Conservation (phyloP, 306 rosid genomes). For the Sechiopsis laciniata region DNA sequence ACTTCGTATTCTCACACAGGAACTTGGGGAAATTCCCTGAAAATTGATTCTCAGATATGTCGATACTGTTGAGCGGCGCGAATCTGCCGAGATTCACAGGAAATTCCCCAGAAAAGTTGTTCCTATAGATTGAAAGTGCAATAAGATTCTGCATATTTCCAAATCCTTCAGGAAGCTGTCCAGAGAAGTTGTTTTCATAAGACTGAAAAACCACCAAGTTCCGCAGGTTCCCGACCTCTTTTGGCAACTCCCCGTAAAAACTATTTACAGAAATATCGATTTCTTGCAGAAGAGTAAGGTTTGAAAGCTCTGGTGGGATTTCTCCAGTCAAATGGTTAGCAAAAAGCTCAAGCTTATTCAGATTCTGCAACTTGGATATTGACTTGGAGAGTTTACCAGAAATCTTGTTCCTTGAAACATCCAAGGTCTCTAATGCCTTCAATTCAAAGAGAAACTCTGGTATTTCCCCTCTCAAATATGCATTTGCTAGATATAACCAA, state of each 20-base stretch:
- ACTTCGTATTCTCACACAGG: constrained; percentile 59
- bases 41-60: constrained; percentile 88
- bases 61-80: constrained; percentile 64
- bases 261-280: constrained; percentile 66
- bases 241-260: constrained; percentile 58
- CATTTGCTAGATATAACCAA: constrained; percentile 60
- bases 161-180: constrained; percentile 74
- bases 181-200: constrained; percentile 63
- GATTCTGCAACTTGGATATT: constrained; percentile 52
- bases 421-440: constrained; percentile 58
- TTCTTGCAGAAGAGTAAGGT: constrained; percentile 62
- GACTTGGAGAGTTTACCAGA: constrained; percentile 67
- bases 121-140: constrained; percentile 63
- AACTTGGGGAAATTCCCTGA: constrained; percentile 76
- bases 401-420: constrained; percentile 65
- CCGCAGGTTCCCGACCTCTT: constrained; percentile 51
- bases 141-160: constrained; percentile 67
- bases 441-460: constrained; percentile 66
- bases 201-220: constrained; percentile 72
- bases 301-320: constrained; percentile 61
- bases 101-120: constrained; percentile 60
- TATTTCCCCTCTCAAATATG: constrained; percentile 68
- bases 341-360: constrained; percentile 67
- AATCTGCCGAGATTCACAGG: constrained; percentile 62
- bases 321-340: constrained; percentile 58